A percentile compares a stretch with the other conserved stretches of the same genome.
Conservation (phyloP, 129 eudicot genomes). For the Kitagawia praeruptora region DNA sequence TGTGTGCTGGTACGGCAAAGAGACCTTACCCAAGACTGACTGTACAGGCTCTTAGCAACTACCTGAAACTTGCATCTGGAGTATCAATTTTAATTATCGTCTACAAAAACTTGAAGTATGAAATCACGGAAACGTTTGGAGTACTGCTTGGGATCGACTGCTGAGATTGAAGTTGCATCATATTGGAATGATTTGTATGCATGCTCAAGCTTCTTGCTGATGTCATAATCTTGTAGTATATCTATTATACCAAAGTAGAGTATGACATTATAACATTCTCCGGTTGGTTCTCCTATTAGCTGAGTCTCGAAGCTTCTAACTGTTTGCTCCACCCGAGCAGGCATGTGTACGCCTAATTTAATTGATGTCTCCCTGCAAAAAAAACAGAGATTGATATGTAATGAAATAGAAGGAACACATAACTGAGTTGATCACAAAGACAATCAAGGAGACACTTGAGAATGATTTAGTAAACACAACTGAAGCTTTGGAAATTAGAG, state of each 20-base stretch:
- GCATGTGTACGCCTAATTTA: slow-evolving; percentile 84
- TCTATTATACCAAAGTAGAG: slow-evolving; percentile 94
- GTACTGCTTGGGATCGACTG: slow-evolving; percentile 90
- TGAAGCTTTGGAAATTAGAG: neutral
- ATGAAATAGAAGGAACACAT: neutral
- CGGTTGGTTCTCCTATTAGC: slow-evolving; percentile 9
- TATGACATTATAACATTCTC: slow-evolving; percentile 76
- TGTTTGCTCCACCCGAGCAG: slow-evolving; percentile 82
- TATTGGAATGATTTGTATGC: slow-evolving; percentile 92
- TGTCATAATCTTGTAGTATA: slow-evolving; percentile 85
- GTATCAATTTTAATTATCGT: slow-evolving; percentile 24
- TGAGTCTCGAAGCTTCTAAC: slow-evolving; percentile 31
- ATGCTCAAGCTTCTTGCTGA: slow-evolving; percentile 92
- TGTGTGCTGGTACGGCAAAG: neutral
- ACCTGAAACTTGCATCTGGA: neutral
- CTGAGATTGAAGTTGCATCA: slow-evolving; percentile 85
- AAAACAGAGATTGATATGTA: neutral
- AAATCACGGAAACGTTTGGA: slow-evolving; percentile 89
- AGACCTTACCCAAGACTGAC: neutral
- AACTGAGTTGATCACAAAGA: neutral
- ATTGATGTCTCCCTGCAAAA: slow-evolving; percentile 67
- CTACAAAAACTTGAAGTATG: slow-evolving; percentile 65
- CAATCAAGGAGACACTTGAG: neutral
- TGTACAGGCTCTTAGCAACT: neutral
- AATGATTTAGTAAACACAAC: neutral